A percentile compares a stretch with the other conserved stretches of the same genome.
These are phyloP conservation scores for Boletus insuetus DNA, from an alignment of 768 basidiomycete genomes.

Conservation along the genomic window DNA sequence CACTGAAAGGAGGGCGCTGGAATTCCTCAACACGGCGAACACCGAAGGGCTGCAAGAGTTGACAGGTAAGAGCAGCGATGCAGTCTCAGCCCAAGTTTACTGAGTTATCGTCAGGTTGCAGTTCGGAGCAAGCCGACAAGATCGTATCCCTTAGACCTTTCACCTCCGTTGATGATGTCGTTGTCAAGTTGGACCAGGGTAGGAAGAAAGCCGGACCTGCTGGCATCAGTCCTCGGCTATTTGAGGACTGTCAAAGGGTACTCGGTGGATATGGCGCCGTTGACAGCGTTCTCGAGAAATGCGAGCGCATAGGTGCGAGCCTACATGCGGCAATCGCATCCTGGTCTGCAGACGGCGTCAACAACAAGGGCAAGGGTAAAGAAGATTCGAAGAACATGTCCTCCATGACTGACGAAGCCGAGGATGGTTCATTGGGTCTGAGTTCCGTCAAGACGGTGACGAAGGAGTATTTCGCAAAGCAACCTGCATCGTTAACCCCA, in stretches of 20 bases:
- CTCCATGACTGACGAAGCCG: constrained; percentile 36
- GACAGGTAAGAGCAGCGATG: constrained; percentile 50
- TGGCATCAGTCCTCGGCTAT: constrained; percentile 85
- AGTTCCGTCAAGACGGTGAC: constrained; percentile 43
- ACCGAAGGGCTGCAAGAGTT: constrained; percentile 68
- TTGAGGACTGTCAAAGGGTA: constrained; percentile 86
- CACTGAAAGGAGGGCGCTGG: constrained; percentile 52
- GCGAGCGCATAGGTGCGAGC: constrained; percentile 79
- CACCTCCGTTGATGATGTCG: constrained; percentile 69
- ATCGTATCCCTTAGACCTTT: constrained; percentile 84
- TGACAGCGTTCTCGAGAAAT: constrained; percentile 83
- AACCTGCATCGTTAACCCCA: constrained; percentile 66
- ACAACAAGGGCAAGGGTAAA: constrained; percentile 39
- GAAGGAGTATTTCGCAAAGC: constrained; percentile 67
- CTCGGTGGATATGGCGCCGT: constrained; percentile 85
- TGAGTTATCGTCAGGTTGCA: constrained; percentile 56
- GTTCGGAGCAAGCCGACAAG: constrained; percentile 71
- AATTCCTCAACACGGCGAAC: constrained; percentile 66
- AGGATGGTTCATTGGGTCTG: constrained; percentile 65
- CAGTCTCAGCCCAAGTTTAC: background rate
- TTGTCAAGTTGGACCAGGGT: constrained; percentile 73
- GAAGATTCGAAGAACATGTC: constrained; percentile 25
- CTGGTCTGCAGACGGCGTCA: constrained; percentile 53
- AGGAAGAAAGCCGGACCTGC: constrained; percentile 80
- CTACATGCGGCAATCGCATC: constrained; percentile 73